Percentiles rank a stretch among this genome's conserved stretches.
Evolutionary conservation across 148 eudicot species (phyloP).

Genomic region (Cornus kousa): DNA sequence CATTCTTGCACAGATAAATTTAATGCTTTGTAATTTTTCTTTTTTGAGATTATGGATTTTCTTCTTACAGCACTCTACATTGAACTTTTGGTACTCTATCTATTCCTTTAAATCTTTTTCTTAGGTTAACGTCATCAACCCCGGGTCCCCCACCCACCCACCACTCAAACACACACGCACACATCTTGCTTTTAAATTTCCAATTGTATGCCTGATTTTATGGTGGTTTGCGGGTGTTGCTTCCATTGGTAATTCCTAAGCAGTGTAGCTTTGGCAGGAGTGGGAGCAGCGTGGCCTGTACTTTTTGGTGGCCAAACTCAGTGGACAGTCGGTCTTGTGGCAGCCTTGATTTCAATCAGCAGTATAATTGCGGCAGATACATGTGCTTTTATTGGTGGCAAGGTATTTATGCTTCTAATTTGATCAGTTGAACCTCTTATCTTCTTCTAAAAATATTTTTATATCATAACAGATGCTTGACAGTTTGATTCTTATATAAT

Average conservation of each 20-base stretch:
- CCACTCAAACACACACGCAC: no score
- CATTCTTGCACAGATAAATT: not conserved
- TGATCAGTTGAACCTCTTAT: not conserved
- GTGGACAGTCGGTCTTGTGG: slow-evolving; percentile 98
- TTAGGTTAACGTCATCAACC: not conserved
- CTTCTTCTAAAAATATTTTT: slow-evolving; percentile 3
- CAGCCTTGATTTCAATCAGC: slow-evolving; percentile 74
- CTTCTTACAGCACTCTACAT: not conserved
- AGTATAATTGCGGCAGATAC: slow-evolving; percentile 98
- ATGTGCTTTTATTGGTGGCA: slow-evolving; percentile 89
- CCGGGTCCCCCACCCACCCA: no score
- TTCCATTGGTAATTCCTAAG: not conserved
- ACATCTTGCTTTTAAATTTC: not conserved
- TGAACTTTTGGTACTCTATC: not conserved
- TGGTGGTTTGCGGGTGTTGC: not conserved
- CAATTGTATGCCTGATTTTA: not conserved
- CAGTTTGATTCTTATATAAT: not conserved
- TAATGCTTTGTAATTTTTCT: not conserved
- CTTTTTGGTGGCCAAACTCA: slow-evolving; percentile 88
- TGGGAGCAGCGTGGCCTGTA: slow-evolving; percentile 76
- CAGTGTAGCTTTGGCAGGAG: slow-evolving; percentile 41
- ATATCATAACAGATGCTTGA: not conserved
- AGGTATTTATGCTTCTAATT: slow-evolving; percentile 44
- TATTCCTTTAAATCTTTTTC: not conserved
- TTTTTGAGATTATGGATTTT: not conserved